Conservation (phyloP, 768 basidiomycete genomes). For the Tephrocybe sp. region DNA sequence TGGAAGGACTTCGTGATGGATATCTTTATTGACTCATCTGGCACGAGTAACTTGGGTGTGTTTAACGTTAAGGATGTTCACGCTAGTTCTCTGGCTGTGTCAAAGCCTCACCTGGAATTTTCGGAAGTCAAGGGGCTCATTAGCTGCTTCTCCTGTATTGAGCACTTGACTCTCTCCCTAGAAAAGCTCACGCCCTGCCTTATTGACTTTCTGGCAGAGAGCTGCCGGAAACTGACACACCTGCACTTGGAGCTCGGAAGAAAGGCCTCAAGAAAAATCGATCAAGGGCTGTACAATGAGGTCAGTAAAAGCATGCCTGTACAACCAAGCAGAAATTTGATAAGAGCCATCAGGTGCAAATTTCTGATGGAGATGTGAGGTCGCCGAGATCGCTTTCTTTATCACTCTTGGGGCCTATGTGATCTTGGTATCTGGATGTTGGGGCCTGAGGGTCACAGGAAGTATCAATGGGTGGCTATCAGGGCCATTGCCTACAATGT, state of each 20-base stretch:
- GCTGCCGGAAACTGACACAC: not conserved
- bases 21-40: not conserved
- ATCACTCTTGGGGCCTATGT: not conserved
- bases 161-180: not conserved
- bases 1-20: not conserved
- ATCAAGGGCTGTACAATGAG: not conserved
- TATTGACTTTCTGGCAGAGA: not conserved
- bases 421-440: not conserved
- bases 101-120: not conserved
- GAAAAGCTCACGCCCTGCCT: not conserved
- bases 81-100: not conserved
- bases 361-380: not conserved
- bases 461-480: slow-evolving; percentile 1
- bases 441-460: not conserved
- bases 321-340: not conserved
- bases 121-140: not conserved
- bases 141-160: not conserved
- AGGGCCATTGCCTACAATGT: not conserved
- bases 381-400: slow-evolving; percentile 1
- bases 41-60: not conserved
- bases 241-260: not conserved
- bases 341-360: not conserved
- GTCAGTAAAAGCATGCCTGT: not conserved
- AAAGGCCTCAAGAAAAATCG: not conserved
- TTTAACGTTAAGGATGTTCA: not conserved